A percentile compares a stretch with the other conserved stretches of the same genome.
phyloP scores from a whole-genome alignment of 352 stramenopile species.

The Globisporangium viniferum region DNA sequence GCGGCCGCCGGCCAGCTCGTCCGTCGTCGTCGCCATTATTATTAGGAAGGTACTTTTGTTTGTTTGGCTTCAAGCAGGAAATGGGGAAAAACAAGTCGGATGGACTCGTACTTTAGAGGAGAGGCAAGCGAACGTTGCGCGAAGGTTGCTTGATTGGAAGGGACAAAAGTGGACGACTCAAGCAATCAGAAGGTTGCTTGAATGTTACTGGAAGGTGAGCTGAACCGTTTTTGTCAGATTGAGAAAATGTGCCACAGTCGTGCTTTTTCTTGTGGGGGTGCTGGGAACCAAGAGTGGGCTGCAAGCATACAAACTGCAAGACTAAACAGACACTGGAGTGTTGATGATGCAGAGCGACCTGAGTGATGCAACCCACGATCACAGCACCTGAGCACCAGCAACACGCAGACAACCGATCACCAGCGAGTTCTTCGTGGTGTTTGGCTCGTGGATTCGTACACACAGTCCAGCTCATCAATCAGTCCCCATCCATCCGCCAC shows the following conservation, averaged over 20 bases:
- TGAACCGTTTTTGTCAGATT: slow-evolving; percentile 9
- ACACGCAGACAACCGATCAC: background rate
- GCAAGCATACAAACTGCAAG: slow-evolving; percentile 2
- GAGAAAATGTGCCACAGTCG: slow-evolving; percentile 4
- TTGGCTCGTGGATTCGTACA: background rate
- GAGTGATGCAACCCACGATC: slow-evolving; percentile 8
- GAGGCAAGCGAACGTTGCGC: background rate
- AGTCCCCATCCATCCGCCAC: background rate
- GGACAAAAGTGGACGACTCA: background rate
- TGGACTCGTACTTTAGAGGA: slow-evolving; percentile 1
- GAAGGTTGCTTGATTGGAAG: background rate
- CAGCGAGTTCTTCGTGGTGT: slow-evolving; percentile 3
- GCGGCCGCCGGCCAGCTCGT: slow-evolving; percentile 10
- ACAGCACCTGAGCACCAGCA: background rate
- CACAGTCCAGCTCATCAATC: slow-evolving; percentile 3
- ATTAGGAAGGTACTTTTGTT: background rate
- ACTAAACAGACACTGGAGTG: background rate
- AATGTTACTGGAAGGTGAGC: background rate
- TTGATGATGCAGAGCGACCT: slow-evolving; percentile 6
- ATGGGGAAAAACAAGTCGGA: background rate
- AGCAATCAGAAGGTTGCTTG: background rate
- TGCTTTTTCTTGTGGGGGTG: slow-evolving; percentile 17
- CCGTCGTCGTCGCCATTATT: slow-evolving; percentile 11
- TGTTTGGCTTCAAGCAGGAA: slow-evolving; percentile 7
- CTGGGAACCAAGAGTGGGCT: background rate